Evolutionary conservation across 78 protist genomes (phyloP).

Genomic region (Dictyostelium intermedium): DNA sequence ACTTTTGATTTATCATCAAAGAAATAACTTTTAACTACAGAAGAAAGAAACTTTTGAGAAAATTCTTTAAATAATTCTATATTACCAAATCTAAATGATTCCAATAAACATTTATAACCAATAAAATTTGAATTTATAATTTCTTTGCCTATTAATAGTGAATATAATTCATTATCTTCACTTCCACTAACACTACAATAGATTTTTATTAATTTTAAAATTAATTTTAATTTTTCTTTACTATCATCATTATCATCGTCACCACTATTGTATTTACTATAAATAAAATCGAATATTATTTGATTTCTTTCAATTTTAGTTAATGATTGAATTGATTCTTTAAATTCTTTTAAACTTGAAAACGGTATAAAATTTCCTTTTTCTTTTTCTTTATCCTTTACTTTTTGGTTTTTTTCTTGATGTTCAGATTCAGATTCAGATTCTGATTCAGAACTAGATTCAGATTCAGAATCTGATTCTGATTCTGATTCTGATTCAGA

Average conservation of each 20-base stretch:
- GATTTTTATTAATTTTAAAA: no score
- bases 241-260: not conserved
- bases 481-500: no score
- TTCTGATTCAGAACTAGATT: no score
- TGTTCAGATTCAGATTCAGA: no score
- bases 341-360: not conserved
- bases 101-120: no score
- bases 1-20: not conserved
- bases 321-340: not conserved
- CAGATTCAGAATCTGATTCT: no score
- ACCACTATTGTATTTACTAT: no score
- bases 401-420: not conserved
- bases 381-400: not conserved
- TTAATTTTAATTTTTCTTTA: no score
- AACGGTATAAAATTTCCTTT: not conserved
- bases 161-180: not conserved
- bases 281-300: not conserved
- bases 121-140: no score
- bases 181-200: no score
- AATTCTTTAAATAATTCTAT: not conserved
- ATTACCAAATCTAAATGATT: not conserved
- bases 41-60: not conserved
- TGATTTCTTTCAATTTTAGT: not conserved
- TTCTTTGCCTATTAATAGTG: not conserved
- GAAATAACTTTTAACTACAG: not conserved